Conservation (phyloP, 352 stramenopile genomes). For the Pythium monospermum region DNA sequence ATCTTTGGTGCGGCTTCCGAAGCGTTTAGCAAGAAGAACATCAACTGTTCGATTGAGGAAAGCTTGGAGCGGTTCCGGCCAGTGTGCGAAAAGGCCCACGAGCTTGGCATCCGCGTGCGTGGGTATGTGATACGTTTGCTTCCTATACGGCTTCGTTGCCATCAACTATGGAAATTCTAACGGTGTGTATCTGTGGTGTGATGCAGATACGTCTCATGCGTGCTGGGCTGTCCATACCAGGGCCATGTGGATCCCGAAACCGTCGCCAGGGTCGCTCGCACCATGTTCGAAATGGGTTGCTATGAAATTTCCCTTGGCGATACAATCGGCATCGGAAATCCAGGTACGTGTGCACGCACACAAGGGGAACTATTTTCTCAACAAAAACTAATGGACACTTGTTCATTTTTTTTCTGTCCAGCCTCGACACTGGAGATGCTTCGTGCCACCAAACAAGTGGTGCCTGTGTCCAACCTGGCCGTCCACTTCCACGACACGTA, state of each 20-base stretch:
- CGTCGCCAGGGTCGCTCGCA: constrained; percentile 81
- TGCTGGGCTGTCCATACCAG: constrained; percentile 96
- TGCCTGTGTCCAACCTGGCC: constrained; percentile 85
- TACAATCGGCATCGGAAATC: constrained; percentile 91
- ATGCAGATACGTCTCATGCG: constrained; percentile 92
- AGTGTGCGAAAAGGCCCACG: constrained; percentile 80
- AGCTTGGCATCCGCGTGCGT: constrained; percentile 83
- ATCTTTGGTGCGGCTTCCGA: constrained; percentile 96
- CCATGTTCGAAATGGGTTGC: constrained; percentile 92
- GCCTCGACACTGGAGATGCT: constrained; percentile 83
- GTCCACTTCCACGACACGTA: constrained; percentile 98
- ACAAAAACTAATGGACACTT: no score
- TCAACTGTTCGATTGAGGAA: constrained; percentile 96
- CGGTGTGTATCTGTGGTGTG: not conserved
- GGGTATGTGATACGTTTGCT: constrained; percentile 61
- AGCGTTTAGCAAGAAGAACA: constrained; percentile 94
- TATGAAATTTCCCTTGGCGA: constrained; percentile 95
- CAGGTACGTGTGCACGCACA: no score
- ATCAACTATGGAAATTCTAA: not conserved
- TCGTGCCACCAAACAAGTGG: constrained; percentile 59
- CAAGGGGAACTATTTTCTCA: no score
- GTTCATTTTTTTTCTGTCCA: constrained; percentile 22
- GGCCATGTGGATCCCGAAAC: constrained; percentile 73
- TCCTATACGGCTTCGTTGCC: not conserved
- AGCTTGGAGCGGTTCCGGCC: constrained; percentile 90